Base-by-base conservation (phyloP, 2,329 filamentous ascomycete species). In the Curvularia sp. region DNA sequence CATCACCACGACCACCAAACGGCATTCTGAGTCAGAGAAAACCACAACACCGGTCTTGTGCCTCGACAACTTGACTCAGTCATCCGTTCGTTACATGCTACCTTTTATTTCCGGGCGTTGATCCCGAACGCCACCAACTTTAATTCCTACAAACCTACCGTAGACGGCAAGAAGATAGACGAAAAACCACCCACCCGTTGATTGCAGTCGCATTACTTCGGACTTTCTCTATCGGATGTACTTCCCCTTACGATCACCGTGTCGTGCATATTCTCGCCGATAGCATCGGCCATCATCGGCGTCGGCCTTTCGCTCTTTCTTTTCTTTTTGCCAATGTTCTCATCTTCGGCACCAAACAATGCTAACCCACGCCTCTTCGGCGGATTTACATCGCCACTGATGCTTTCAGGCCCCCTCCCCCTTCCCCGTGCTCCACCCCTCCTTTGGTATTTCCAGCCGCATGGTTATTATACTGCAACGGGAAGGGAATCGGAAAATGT, bases 171-270 rank as follows among this genome's bases (percentile, higher is more conserved):
- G 30, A 52, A 56, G 2, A 8, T 6, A 8, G 18, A 25, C 25
- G 49, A 57, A 28, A 12, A 1, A 30, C n/a, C 7, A 12, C 4
- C 18, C 41, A 13, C 28, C 55, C 50, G 27, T 57, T 10, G 55
- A 57, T 54, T 54, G 34, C 55, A 32, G 49, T 53, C 43, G 49
- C 55, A 48, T 45, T 57, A 49, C 50, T 57, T 57, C 55, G 55
- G 55, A 54, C 55, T 54, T 53, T 49, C 46, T 57, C 52, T 42
- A 34, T 39, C 39, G 49, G 41, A 27, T 28, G 3, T 45, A 36
- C 28, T 34, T 45, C 41, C 28, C 9, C 19, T 25, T 19, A 12
- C 4, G 23, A 5, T 8, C 39, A 36, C 15, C 27, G 19, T 28
- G 10, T n/a, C 21, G 23, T 5, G 25, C 8, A 6, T 27, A 28